These are phyloP conservation scores for Wolfiporia cocos DNA, from an alignment of 1,284 basidiomycete species.

Conservation along the genomic window DNA sequence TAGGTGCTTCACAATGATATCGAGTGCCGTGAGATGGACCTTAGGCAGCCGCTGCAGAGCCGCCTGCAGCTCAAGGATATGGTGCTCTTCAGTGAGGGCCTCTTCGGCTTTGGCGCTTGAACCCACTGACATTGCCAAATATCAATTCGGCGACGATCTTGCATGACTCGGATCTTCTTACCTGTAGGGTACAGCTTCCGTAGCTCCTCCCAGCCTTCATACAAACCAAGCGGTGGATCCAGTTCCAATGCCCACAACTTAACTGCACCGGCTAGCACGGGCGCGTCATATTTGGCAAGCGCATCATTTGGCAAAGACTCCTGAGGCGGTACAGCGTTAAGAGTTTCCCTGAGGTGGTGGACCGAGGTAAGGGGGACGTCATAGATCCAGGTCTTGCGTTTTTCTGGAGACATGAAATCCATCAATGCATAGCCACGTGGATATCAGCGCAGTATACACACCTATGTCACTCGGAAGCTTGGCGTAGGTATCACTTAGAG, in stretches of 20 bases:
- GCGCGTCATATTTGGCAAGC: slow-evolving; percentile 74
- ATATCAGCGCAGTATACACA: too few species aligned
- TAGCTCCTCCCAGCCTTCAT: slow-evolving; percentile 89
- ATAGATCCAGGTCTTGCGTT: slow-evolving; percentile 90
- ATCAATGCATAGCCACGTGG: too few species aligned
- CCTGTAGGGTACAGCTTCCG: slow-evolving; percentile 75
- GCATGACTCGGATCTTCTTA: slow-evolving; percentile 15
- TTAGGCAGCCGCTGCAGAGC: slow-evolving; percentile 73
- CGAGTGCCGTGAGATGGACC: slow-evolving; percentile 79
- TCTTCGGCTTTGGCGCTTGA: slow-evolving; percentile 44
- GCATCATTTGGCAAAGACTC: slow-evolving; percentile 61
- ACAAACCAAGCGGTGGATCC: slow-evolving; percentile 75
- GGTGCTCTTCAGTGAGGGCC: slow-evolving; percentile 47
- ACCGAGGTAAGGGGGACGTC: slow-evolving; percentile 78
- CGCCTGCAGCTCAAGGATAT: slow-evolving; percentile 60
- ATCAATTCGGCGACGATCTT: too few species aligned
- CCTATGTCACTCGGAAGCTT: slow-evolving; percentile 59
- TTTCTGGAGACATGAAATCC: too few species aligned
- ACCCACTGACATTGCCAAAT: too few species aligned
- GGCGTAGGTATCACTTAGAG: slow-evolving; percentile 60
- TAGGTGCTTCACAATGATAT: slow-evolving; percentile 76
- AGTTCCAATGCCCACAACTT: slow-evolving; percentile 88
- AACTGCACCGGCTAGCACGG: slow-evolving; percentile 77
- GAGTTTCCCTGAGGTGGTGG: slow-evolving; percentile 77
- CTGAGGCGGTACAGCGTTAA: slow-evolving; percentile 69